A percentile compares a stretch with the other conserved stretches of the same genome.
Evolutionary conservation across 306 rosid genomes (phyloP).

Genomic region (Cicer chorassanicum): DNA sequence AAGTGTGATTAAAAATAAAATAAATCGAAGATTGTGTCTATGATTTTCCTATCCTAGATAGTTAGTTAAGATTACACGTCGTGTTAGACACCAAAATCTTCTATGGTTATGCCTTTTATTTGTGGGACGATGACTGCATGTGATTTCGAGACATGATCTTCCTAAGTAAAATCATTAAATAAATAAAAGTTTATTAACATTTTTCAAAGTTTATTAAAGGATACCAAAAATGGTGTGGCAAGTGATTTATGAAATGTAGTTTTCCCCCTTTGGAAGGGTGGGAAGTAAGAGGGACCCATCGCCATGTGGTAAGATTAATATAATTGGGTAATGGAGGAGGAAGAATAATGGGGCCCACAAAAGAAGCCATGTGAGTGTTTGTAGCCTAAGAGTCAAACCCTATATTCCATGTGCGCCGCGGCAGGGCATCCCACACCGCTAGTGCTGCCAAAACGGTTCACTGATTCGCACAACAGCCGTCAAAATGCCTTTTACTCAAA

Average conservation of each 20-base stretch:
- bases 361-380: slow-evolving; percentile 70
- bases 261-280: neutral
- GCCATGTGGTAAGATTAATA: slow-evolving; percentile 67
- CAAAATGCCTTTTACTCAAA: too few relatives aligned
- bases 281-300: slow-evolving; percentile 57
- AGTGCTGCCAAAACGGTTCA: too few relatives aligned
- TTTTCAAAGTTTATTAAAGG: too few relatives aligned
- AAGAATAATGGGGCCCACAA: slow-evolving; percentile 51
- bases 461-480: too few relatives aligned
- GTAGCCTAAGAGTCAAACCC: slow-evolving; percentile 68
- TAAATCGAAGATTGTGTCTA: slow-evolving; percentile 38
- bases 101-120: slow-evolving; percentile 35
- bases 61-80: neutral
- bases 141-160: slow-evolving; percentile 30
- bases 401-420: slow-evolving; percentile 89
- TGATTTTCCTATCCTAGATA: slow-evolving; percentile 40
- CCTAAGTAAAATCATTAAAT: neutral
- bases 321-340: slow-evolving; percentile 35
- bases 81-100: slow-evolving; percentile 35
- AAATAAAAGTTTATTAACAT: neutral
- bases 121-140: slow-evolving; percentile 37
- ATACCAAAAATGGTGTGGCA: slow-evolving; percentile 31
- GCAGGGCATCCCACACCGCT: slow-evolving; percentile 83
- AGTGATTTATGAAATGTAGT: neutral
- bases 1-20: neutral